Conservation (phyloP, 257 asterid species). For the Capsicum rhomboideum region DNA sequence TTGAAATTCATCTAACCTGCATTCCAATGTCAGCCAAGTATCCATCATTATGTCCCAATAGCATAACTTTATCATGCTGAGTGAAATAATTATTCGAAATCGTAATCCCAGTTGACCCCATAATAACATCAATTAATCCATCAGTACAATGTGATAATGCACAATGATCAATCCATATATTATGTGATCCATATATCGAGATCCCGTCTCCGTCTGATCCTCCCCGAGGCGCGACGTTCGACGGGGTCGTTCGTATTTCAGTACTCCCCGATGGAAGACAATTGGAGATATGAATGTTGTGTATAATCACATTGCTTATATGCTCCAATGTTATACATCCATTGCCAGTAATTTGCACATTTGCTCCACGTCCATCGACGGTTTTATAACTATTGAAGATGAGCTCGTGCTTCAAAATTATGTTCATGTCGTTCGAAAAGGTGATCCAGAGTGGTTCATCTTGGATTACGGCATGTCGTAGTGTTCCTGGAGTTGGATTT, state of each 20-base stretch:
- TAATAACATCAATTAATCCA: constrained; percentile 67
- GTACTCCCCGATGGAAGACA: constrained; percentile 66
- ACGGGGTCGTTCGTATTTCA: constrained; percentile 56
- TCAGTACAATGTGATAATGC: constrained; percentile 74
- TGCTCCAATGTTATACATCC: constrained; percentile 79
- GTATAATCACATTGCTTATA: constrained; percentile 66
- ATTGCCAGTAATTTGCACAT: constrained; percentile 70
- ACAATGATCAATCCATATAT: constrained; percentile 90
- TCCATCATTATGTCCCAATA: constrained; percentile 70
- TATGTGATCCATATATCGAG: constrained; percentile 52
- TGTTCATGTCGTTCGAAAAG: constrained; percentile 63
- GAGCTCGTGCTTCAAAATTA: constrained; percentile 72
- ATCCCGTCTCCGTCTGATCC: constrained; percentile 86
- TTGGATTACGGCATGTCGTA: constrained; percentile 80
- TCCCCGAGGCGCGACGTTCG: constrained; percentile 65
- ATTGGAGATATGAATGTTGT: constrained; percentile 48
- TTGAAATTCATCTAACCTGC: constrained; percentile 47
- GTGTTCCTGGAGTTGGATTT: constrained; percentile 72
- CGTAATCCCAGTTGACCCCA: constrained; percentile 86
- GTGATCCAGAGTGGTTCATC: constrained; percentile 82
- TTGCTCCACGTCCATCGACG: constrained; percentile 81
- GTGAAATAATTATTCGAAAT: constrained; percentile 68
- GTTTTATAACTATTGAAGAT: constrained; percentile 62
- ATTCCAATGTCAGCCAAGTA: constrained; percentile 68
- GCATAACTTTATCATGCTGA: constrained; percentile 82